Evolutionary conservation across 352 stramenopile genomes (phyloP).

Genomic region (Globisporangium paroecandrum): DNA sequence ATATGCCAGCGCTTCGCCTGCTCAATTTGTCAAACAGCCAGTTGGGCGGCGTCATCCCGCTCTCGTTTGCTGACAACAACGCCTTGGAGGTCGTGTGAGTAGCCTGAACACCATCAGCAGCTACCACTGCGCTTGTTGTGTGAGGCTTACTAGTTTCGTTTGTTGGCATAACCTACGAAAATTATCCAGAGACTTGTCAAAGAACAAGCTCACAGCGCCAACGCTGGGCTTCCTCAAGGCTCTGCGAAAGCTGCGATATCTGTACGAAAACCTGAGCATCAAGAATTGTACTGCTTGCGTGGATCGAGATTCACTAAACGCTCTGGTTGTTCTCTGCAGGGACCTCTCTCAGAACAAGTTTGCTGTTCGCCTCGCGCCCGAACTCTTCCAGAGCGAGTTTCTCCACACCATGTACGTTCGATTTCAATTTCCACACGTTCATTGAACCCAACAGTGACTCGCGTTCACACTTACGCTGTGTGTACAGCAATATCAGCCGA

Average conservation of each 20-base stretch:
- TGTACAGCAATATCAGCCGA: constrained; percentile 44
- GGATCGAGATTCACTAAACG: not conserved
- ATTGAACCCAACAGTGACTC: not conserved
- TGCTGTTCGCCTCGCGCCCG: constrained; percentile 25
- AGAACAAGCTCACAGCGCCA: constrained; percentile 31
- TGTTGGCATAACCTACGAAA: not conserved
- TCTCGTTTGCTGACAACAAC: constrained; percentile 52
- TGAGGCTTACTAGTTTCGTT: not conserved
- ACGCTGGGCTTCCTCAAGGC: constrained; percentile 34
- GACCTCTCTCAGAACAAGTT: constrained; percentile 53
- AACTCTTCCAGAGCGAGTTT: constrained; percentile 42
- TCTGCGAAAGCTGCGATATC: constrained; percentile 33
- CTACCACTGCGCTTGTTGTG: not conserved
- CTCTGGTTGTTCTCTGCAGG: not conserved
- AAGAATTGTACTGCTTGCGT: too few species aligned
- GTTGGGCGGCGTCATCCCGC: constrained; percentile 37
- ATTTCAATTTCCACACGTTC: not conserved
- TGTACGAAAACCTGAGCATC: constrained; percentile 18
- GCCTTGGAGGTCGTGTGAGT: constrained; percentile 61
- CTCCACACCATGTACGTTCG: constrained; percentile 47
- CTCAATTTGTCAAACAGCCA: constrained; percentile 52
- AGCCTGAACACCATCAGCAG: not conserved
- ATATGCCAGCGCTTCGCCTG: constrained; percentile 62
- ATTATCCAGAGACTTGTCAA: constrained; percentile 33
- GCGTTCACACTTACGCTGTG: not conserved